These are phyloP conservation scores for Flaveria trinervia DNA, from an alignment of 129 eudicot genomes.

Conservation along the genomic window DNA sequence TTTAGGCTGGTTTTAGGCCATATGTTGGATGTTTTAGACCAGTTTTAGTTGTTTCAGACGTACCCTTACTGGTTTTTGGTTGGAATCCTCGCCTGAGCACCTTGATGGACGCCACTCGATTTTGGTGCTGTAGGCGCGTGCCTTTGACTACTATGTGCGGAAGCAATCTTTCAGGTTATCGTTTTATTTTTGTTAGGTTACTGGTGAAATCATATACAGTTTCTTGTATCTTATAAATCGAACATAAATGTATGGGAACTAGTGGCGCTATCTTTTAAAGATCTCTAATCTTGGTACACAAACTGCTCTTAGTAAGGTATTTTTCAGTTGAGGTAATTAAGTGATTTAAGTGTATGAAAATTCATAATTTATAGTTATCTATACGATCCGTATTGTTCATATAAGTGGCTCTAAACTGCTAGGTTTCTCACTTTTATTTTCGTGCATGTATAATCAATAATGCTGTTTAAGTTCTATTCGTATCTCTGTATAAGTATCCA, in stretches of 20 bases:
- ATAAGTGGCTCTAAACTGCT: neutral
- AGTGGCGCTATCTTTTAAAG: neutral
- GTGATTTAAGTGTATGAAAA: neutral
- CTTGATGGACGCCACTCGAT: too few relatives aligned
- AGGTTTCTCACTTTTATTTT: neutral
- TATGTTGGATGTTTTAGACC: too few relatives aligned
- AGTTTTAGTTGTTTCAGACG: too few relatives aligned
- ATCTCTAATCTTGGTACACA: neutral
- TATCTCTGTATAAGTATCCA: constrained; percentile 1
- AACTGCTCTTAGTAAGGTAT: neutral
- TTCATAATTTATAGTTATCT: neutral
- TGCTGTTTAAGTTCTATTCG: neutral
- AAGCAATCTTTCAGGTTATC: too few relatives aligned
- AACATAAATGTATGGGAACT: neutral
- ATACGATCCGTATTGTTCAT: neutral
- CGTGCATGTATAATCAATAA: neutral
- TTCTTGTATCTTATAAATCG: neutral
- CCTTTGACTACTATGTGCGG: too few relatives aligned
- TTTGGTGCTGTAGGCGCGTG: too few relatives aligned
- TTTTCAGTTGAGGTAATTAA: neutral
- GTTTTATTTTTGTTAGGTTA: too few relatives aligned
- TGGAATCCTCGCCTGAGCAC: too few relatives aligned
- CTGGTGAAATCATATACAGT: too few relatives aligned
- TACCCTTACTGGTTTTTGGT: too few relatives aligned
- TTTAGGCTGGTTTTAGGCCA: too few relatives aligned